Percentiles rank a stretch among this genome's conserved stretches.
Conservation (phyloP, 352 stramenopile genomes). For the Phytophthora litchii region DNA sequence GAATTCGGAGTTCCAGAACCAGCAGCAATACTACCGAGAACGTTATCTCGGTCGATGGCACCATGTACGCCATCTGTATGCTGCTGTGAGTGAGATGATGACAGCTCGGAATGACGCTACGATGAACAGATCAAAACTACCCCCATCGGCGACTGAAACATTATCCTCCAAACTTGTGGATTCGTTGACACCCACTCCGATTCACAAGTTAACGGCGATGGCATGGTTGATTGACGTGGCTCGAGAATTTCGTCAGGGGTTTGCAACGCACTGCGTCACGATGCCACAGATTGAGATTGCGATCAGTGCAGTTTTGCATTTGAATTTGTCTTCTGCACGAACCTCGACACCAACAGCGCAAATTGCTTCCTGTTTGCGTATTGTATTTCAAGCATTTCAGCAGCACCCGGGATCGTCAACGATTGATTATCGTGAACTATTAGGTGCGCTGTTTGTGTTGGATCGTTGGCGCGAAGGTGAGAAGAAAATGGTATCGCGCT, state of each 20-base stretch:
- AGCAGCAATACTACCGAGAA: conserved; percentile 39
- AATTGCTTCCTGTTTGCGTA: conserved; percentile 27
- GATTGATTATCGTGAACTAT: conserved; percentile 53
- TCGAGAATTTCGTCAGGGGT: conserved; percentile 34
- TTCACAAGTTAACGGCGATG: conserved; percentile 28
- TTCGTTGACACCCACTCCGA: conserved; percentile 3
- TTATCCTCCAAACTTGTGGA: not conserved
- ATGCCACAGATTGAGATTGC: conserved; percentile 51
- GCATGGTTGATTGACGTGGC: conserved; percentile 44
- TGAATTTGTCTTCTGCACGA: conserved; percentile 11
- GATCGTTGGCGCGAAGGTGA: conserved; percentile 58
- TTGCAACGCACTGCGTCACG: conserved; percentile 33
- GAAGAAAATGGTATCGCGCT: conserved; percentile 48
- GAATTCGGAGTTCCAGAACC: conserved; percentile 27
- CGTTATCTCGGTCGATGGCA: conserved; percentile 54
- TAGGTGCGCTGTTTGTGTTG: conserved; percentile 54
- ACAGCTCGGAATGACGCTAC: conserved; percentile 3
- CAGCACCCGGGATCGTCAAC: conserved; percentile 22
- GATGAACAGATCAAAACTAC: conserved; percentile 10
- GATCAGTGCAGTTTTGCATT: conserved; percentile 34
- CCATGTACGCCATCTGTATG: conserved; percentile 56
- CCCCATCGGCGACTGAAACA: not conserved
- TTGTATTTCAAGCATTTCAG: conserved; percentile 45
- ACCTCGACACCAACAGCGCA: conserved; percentile 1
- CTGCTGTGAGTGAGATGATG: conserved; percentile 37